These are phyloP conservation scores for Colletotrichum salicis DNA, from an alignment of 2,329 filamentous ascomycete genomes.

Conservation along the genomic window DNA sequence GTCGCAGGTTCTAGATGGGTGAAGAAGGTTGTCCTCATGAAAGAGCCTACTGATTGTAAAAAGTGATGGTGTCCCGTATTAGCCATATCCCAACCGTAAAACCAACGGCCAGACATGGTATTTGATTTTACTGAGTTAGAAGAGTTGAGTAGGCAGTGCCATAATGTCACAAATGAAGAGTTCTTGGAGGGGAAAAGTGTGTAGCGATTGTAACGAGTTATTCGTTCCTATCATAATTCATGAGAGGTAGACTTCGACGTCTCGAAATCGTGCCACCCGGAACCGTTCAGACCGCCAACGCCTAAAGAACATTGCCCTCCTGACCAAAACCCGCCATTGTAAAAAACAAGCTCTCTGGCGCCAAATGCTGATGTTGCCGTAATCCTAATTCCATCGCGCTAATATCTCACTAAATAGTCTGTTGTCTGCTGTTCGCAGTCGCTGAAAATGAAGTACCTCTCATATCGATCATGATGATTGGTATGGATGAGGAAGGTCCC, in stretches of 20 bases:
- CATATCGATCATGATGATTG: too few relatives aligned
- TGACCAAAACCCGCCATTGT: too few relatives aligned
- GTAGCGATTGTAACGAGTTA: background rate
- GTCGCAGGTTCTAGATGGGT: background rate
- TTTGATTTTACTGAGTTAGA: too few relatives aligned
- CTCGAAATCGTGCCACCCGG: background rate
- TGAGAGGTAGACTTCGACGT: background rate
- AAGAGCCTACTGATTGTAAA: too few relatives aligned
- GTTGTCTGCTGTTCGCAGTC: background rate
- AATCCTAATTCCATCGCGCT: background rate
- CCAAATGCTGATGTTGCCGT: background rate
- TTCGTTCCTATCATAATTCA: constrained; percentile 1
- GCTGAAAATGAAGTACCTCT: background rate
- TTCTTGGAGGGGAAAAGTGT: background rate
- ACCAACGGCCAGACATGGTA: too few relatives aligned
- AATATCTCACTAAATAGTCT: background rate
- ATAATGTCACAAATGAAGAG: background rate
- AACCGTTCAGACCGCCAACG: background rate
- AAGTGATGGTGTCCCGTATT: too few relatives aligned
- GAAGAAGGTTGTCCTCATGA: too few relatives aligned
- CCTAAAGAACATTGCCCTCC: background rate
- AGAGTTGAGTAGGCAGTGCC: too few relatives aligned
- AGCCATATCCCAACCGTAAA: too few relatives aligned
- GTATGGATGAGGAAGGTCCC: background rate
- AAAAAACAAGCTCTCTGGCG: background rate